A percentile compares a stretch with the other conserved stretches of the same genome.
Evolutionary conservation across 106 monocot genomes (phyloP).

Genomic region (Acorus calamus): DNA sequence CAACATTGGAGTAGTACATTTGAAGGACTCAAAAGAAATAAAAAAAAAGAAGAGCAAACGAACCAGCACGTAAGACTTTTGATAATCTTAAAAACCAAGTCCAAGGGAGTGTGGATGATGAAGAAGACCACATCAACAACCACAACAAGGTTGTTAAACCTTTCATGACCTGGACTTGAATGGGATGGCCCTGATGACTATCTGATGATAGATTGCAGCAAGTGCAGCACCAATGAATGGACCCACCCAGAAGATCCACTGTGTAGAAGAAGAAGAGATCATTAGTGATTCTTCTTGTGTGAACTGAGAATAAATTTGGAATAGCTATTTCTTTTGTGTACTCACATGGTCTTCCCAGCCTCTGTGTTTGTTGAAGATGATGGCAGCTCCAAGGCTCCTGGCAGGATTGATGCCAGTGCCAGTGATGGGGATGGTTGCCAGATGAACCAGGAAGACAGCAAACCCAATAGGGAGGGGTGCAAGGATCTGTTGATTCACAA

Average conservation of each 20-base stretch:
- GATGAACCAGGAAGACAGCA: conserved; percentile 79
- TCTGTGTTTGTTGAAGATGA: conserved; percentile 58
- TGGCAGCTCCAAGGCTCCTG: conserved; percentile 79
- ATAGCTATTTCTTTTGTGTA: neutral
- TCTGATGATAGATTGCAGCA: conserved; percentile 68
- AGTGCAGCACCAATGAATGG: conserved; percentile 80
- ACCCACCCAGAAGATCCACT: conserved; percentile 88
- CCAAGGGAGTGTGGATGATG: neutral
- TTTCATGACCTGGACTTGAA: conserved; percentile 54
- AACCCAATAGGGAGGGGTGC: conserved; percentile 87
- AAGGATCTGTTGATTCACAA: conserved; percentile 36
- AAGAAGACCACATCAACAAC: neutral
- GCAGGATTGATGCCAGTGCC: conserved; percentile 95
- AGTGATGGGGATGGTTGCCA: conserved; percentile 89
- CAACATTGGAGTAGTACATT: too few relatives aligned
- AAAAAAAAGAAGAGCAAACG: too few relatives aligned
- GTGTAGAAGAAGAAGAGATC: neutral
- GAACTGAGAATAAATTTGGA: too few relatives aligned
- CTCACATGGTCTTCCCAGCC: conserved; percentile 71
- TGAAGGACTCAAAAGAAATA: too few relatives aligned
- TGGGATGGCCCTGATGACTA: conserved; percentile 73
- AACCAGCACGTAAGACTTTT: too few relatives aligned
- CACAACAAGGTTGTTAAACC: neutral
- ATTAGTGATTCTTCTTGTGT: too few relatives aligned
- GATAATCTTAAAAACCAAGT: too few relatives aligned